These are phyloP conservation scores for Mortierella sp. DNA, from an alignment of 371 early-diverging fungal species.

Conservation along the genomic window DNA sequence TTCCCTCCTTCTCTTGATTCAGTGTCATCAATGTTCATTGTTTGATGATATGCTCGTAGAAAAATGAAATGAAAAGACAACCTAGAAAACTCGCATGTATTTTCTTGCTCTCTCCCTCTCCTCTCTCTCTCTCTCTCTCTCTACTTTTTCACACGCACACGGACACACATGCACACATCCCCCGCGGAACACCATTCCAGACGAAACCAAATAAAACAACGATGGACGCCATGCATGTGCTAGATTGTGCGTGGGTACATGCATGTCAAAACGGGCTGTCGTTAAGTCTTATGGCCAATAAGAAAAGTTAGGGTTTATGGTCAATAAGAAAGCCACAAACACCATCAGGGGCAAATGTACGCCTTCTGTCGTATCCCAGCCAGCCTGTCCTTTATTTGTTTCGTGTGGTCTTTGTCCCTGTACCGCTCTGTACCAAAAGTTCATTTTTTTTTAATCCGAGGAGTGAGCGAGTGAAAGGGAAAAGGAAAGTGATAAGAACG, in stretches of 20 bases:
- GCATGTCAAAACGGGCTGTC: not conserved
- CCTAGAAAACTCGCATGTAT: too few species aligned
- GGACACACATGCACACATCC: too few species aligned
- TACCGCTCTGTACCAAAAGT: not conserved
- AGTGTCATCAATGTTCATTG: not conserved
- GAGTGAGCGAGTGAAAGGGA: not conserved
- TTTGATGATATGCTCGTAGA: too few species aligned
- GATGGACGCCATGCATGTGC: not conserved
- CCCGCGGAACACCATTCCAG: not conserved
- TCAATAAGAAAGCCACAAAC: not conserved
- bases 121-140: too few species aligned
- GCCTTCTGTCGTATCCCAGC: not conserved
- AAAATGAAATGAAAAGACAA: too few species aligned
- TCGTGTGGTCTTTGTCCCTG: not conserved
- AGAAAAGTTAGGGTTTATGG: not conserved
- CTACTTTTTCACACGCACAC: too few species aligned
- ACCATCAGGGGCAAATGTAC: not conserved
- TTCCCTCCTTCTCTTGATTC: not conserved
- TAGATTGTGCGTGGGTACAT: not conserved
- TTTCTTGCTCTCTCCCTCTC: too few species aligned
- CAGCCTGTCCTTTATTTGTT: not conserved
- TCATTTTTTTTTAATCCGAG: not conserved
- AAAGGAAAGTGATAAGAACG: not conserved
- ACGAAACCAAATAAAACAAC: not conserved
- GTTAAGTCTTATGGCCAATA: not conserved